Base-by-base conservation (phyloP, 2,329 filamentous ascomycete species). In the Colletotrichum sp. region DNA sequence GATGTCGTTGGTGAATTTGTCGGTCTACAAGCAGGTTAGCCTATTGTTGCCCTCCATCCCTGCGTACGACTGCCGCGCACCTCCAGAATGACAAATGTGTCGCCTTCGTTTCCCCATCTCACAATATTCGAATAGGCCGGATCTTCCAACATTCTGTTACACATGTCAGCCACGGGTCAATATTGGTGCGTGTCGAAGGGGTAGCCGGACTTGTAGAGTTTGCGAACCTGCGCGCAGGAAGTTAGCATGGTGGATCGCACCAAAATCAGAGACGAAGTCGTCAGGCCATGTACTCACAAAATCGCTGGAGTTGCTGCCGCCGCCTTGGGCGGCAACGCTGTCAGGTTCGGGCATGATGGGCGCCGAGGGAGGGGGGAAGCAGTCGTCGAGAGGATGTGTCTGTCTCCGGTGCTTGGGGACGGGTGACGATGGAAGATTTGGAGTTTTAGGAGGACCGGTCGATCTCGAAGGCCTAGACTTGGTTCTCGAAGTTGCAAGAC, bases 1-100 rank as follows among this genome's bases (percentile, higher is more conserved):
- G 80, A 99, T 98, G 52, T 95, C 94, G 84, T 98, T 98, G 26
- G 97, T 98, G 82, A 99, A 99, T 84, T 98, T 98, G 84, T 98
- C 96, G 84, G 97, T 98, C 96, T 98, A 83, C 68, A 48, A 26
- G 16, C 52, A 18, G 30, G 62, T 38, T 30, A 48, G 30, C 18
- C 14, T 36, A 64, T n/a, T 16, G 21, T 34, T 58, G 56, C 34
- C 75, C 32, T 32, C 14, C 56, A 36, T 21, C 13, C 14, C 28
- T 28, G 30, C 28, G 32, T 30, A 4, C 43, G 14, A 24, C 36
- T 13, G 48, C 28, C 80, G 56, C 89, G 71, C 89, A 98, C 97
- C 92, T 99, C 97, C 69, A 98, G 89, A 66, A 99, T 97, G 74
- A 99, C 96, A 82, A 99, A 99, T 79, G 96, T 98, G 82, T 98